These are phyloP conservation scores for Peronosclerospora sorghi DNA, from an alignment of 352 stramenopile genomes.

Conservation along the genomic window DNA sequence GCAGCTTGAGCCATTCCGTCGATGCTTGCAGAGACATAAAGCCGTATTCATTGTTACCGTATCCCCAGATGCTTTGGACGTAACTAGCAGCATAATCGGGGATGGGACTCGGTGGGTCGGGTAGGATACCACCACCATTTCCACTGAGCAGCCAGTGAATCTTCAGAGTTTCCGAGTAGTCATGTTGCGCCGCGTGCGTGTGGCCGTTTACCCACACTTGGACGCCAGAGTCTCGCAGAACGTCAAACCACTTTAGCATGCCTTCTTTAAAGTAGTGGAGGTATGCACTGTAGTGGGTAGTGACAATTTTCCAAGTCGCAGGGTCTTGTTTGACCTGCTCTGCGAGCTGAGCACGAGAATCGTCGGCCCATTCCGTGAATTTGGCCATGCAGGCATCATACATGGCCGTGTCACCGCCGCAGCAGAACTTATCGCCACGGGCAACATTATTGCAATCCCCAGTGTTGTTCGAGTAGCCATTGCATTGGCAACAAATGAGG, in stretches of 20 bases:
- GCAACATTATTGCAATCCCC: not conserved
- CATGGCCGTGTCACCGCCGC: conserved; percentile 5
- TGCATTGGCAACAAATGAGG: conserved; percentile 8
- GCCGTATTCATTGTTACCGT: conserved; percentile 9
- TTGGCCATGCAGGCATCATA: too few species aligned
- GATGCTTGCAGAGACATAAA: conserved; percentile 32
- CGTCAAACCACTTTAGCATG: conserved; percentile 12
- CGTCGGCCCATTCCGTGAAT: too few species aligned
- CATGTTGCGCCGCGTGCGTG: conserved; percentile 29
- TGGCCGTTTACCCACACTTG: conserved; percentile 31
- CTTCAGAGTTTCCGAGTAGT: conserved; percentile 26
- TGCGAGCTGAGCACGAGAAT: too few species aligned
- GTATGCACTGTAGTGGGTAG: conserved; percentile 12
- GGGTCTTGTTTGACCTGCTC: too few species aligned
- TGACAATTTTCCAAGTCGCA: conserved; percentile 18
- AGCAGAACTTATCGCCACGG: conserved; percentile 9
- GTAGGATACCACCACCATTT: conserved; percentile 47
- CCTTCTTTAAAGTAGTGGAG: conserved; percentile 7
- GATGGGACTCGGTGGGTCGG: conserved; percentile 36
- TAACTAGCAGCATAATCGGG: conserved; percentile 24
- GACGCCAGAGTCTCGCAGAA: too few species aligned
- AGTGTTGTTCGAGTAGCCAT: too few species aligned
- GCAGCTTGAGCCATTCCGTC: too few species aligned
- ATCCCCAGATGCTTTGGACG: conserved; percentile 40
- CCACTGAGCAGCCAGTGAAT: conserved; percentile 64